A percentile compares a stretch with the other conserved stretches of the same genome.
Conservation (phyloP, 2,329 filamentous ascomycete species). For the Colletotrichum lini region DNA sequence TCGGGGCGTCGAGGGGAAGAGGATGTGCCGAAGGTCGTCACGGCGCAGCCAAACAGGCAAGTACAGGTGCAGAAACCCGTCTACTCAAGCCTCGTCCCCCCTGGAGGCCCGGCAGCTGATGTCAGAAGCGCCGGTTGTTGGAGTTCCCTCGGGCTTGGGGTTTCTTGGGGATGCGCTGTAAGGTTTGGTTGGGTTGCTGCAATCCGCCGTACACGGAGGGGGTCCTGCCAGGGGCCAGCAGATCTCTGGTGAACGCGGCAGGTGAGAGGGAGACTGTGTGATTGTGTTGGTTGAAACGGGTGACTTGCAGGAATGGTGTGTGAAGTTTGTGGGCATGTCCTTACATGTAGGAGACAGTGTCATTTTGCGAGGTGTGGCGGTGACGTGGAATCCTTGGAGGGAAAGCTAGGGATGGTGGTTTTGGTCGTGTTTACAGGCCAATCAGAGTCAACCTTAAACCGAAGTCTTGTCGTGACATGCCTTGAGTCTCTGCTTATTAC, state of each 20-base stretch:
- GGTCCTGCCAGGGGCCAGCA: not conserved
- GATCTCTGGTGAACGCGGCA: constrained; percentile 4
- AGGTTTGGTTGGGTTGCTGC: not conserved
- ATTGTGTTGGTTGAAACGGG: not conserved
- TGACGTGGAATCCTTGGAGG: constrained; percentile 1
- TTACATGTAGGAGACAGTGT: constrained; percentile 4
- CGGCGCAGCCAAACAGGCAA: not conserved
- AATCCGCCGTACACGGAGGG: not conserved
- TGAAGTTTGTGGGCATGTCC: not conserved
- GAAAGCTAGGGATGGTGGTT: not conserved
- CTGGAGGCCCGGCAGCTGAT: not conserved
- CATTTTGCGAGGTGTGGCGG: constrained; percentile 6
- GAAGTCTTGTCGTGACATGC: not conserved
- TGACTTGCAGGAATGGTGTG: constrained; percentile 10
- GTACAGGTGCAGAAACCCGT: not conserved
- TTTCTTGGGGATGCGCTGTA: not conserved
- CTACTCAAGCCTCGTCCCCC: no score
- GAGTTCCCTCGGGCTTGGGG: not conserved
- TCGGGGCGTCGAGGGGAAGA: not conserved
- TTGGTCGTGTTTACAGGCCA: constrained; percentile 22
- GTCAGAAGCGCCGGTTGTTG: not conserved
- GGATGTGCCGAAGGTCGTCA: constrained; percentile 1
- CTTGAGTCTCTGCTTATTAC: not conserved
- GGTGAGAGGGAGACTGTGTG: not conserved
- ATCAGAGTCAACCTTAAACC: not conserved